Conservation (phyloP, 2,329 filamentous ascomycete species). For the Calonectria multiphialidica region DNA sequence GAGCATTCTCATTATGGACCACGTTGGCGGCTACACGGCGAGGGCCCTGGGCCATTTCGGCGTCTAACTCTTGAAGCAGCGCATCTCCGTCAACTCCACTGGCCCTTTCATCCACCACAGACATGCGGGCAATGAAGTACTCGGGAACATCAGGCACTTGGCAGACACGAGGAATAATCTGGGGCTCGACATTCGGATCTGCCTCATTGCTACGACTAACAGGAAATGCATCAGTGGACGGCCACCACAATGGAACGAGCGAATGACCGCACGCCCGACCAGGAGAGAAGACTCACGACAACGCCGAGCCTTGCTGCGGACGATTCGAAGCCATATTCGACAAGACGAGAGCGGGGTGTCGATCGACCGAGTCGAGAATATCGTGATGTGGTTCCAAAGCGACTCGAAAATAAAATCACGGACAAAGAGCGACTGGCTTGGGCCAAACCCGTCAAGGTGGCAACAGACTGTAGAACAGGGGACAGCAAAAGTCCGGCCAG, state of each 20-base stretch:
- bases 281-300: neutral
- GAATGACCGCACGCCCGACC: neutral
- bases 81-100: neutral
- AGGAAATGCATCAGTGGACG: neutral
- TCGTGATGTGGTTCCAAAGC: neutral
- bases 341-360: neutral
- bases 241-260: neutral
- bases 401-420: neutral
- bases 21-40: neutral
- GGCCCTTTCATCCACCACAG: neutral
- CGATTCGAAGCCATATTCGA: conserved; percentile 10
- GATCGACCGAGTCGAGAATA: neutral
- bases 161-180: neutral
- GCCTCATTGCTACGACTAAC: neutral
- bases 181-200: neutral
- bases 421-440: neutral
- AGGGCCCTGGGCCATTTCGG: neutral
- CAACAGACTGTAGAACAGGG: neutral
- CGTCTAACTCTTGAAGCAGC: neutral
- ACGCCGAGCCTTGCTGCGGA: conserved; percentile 17
- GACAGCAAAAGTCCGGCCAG: neutral
- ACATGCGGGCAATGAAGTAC: conserved; percentile 16
- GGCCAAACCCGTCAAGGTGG: neutral
- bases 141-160: conserved; percentile 3
- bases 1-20: neutral